A percentile compares a stretch with the other conserved stretches of the same genome.
Conservation (phyloP, 768 basidiomycete species). For the Mycena chlorophos region DNA sequence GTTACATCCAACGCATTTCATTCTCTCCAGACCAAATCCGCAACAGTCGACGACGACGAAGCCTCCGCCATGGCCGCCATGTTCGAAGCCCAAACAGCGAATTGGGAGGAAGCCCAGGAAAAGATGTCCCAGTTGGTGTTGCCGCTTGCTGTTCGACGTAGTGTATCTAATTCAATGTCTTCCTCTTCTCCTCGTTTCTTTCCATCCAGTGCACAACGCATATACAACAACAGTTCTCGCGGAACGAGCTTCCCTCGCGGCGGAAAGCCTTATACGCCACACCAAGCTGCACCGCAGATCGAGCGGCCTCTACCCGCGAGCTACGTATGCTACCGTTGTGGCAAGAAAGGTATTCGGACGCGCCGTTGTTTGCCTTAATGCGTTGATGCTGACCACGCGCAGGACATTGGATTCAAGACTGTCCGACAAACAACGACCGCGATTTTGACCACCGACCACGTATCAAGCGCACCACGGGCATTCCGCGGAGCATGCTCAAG, state of each 20-base stretch:
- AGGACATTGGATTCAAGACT: conserved; percentile 99
- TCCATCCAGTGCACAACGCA: conserved; percentile 59
- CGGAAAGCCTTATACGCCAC: conserved; percentile 56
- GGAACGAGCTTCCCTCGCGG: conserved; percentile 64
- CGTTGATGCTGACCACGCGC: conserved; percentile 18
- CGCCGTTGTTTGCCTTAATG: not conserved
- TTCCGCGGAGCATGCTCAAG: conserved; percentile 96
- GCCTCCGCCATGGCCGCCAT: conserved; percentile 97
- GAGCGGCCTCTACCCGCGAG: conserved; percentile 87
- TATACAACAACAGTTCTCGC: conserved; percentile 57
- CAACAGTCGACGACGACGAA: conserved; percentile 73
- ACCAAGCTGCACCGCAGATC: conserved; percentile 48
- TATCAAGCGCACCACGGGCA: conserved; percentile 97
- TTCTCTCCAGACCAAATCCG: conserved; percentile 34
- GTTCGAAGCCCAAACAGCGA: conserved; percentile 90
- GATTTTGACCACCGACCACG: conserved; percentile 93
- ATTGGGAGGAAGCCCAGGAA: conserved; percentile 99
- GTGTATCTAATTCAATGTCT: conserved; percentile 70
- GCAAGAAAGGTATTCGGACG: conserved; percentile 79
- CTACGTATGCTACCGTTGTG: conserved; percentile 98
- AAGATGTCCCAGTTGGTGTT: conserved; percentile 98
- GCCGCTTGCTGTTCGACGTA: conserved; percentile 65
- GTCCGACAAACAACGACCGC: conserved; percentile 95
- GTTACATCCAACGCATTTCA: conserved; percentile 5
- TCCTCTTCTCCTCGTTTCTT: conserved; percentile 30